Base-by-base conservation (phyloP, 768 basidiomycete genomes). In the Pulveroboletus sp. region DNA sequence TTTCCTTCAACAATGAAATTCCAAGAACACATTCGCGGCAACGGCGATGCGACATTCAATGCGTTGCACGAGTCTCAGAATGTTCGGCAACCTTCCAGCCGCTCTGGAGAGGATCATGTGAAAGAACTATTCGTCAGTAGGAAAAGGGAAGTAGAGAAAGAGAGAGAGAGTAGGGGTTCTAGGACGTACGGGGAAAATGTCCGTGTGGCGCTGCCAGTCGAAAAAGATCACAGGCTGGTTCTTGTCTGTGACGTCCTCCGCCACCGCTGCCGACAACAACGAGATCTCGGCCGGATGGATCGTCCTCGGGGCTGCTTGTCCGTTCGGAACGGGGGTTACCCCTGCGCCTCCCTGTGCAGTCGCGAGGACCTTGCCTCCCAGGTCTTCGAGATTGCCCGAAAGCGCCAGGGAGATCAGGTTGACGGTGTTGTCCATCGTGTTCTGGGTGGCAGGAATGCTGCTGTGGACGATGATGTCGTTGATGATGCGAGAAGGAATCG, bases 251-350 rank as follows among this genome's bases (percentile, higher is more conserved):
- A 18, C 36, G 17, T 57, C 39, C 24, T 59, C 53, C 11, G 62
- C 63, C 33, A 64, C 62, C 5, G 60, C 63, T 6, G 51, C 27
- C 3, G 65, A 62, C 36, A 59, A 27, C 39, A 65, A 33, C 18
- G 57, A 32, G 9, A 66, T 46, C 8, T 64, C 65, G 1, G 46
- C 46, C 1, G 63, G 63, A 8, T 56, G 49, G 24, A 66, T 53
- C 15, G 43, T 47, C 9, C 42, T 43, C n/a, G 52, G 39, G 6
- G 52, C 43, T 9, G 51, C 44, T 7, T 43, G 10, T 17, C 9
- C 17, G 4, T 42, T 27, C 2, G 49, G 53, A 11, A 63, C 49
- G 4, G 45, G 8, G 2, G 32, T 13, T 1, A 6, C 32, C 8
- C 8, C 30, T 0, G 24, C 17, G 3, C 61, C 61, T n/a, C 56